These are phyloP conservation scores for Neltuma alba DNA, from an alignment of 306 rosid genomes.

Conservation along the genomic window DNA sequence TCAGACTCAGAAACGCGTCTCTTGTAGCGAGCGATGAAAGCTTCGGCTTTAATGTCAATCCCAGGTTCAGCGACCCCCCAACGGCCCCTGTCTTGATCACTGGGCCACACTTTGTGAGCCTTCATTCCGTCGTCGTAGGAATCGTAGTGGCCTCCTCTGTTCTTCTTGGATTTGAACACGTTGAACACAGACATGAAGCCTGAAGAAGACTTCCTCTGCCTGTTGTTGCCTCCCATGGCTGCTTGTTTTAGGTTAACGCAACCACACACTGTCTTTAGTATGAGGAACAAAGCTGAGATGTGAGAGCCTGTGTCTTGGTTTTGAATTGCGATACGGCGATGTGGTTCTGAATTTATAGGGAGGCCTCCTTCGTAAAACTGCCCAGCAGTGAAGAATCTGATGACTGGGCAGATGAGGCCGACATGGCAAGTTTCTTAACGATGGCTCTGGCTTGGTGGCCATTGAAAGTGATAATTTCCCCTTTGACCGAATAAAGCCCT, in stretches of 20 bases:
- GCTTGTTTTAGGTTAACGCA: too few relatives aligned
- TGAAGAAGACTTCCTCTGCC: slow-evolving; percentile 46
- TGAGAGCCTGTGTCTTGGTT: slow-evolving; percentile 7
- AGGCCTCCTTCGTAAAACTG: background rate
- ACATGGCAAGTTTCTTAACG: background rate
- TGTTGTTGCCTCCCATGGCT: background rate
- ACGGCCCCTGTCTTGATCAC: slow-evolving; percentile 64
- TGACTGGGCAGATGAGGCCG: background rate
- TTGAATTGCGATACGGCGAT: background rate
- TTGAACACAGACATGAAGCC: slow-evolving; percentile 39
- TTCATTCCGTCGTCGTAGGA: slow-evolving; percentile 26
- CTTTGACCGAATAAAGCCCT: background rate
- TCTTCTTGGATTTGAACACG: slow-evolving; percentile 49
- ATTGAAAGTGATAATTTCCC: background rate
- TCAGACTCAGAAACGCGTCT: slow-evolving; percentile 44
- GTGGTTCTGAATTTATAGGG: slow-evolving; percentile 39
- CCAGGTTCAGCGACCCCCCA: slow-evolving; percentile 66
- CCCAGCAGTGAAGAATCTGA: slow-evolving; percentile 26
- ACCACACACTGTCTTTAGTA: background rate
- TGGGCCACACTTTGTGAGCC: slow-evolving; percentile 50
- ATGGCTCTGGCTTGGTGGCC: background rate
- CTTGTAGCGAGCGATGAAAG: slow-evolving; percentile 42
- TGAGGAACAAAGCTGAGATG: background rate
- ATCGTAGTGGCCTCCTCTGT: slow-evolving; percentile 11
- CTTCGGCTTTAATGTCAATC: slow-evolving; percentile 55